Base-by-base conservation (phyloP, 371 early-diverging fungal genomes). In the Mortierella sp. region DNA sequence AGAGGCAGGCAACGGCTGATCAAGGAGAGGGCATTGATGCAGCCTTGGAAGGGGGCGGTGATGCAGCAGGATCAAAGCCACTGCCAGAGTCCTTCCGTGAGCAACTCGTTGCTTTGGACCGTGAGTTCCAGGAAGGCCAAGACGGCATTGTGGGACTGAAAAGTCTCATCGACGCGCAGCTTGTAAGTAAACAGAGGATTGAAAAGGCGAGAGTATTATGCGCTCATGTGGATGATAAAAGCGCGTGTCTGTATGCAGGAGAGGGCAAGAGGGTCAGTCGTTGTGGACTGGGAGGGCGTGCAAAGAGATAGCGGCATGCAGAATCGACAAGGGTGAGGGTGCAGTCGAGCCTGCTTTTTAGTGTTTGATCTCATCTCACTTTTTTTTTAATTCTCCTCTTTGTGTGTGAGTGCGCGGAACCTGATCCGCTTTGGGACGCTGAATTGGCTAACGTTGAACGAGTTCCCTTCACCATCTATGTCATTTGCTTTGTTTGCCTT, bases 51-150 rank as follows among this genome's bases (percentile, higher is more conserved):
- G 46, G 67, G 40, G 67, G 67, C 40, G 67, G 40, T 10, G 67
- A 67, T 67, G 67, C 59, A 19, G 75, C n/a, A 43, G 53, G 14
- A 34, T 26, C 59, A 31, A 75, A 72, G 50, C 73, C 75, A 40
- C 71, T 86, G 73, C 79, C 86, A 64, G 81, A 81, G 37, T 44
- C 78, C 57, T 55, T 86, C 61, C 81, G 81, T 14, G 82, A 86
- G 26, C 86, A 81, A 54, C 76, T 86, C 11, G 64, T 26, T n/a
- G 43, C 72, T 34, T 67, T 86, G 21, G 86, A 86, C 31, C 81
- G 74, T 61, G 86, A 81, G 24, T 81, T 86, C 69, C 81, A 81
- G 71, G 86, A 86, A 48, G 86, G 86, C 13, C 79, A 86, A 71
- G 79, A 74, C 57, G 86, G 81, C 10, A 73, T 86, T 51, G 74